Evolutionary conservation across 129 eudicot species (phyloP), one percentile per base, ranked within the genome.

Genomic region (Lactuca sativa): DNA sequence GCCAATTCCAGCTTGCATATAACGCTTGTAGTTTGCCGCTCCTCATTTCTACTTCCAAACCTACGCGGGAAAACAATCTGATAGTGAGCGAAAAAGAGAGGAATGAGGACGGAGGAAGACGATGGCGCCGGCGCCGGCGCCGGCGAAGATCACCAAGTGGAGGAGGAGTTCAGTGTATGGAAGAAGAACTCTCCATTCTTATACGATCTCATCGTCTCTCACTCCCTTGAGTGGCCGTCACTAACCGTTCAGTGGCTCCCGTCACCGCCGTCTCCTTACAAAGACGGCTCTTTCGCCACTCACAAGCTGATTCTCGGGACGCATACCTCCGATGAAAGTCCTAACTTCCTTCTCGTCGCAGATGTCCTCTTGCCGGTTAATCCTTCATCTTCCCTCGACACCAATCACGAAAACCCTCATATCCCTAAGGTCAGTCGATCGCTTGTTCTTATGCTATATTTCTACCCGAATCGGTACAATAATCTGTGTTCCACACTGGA

Each of bases 171-270:
- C 78, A 65, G 80, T 3, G 90, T 90, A 16, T 90, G 97, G 97
- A 90, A 84, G 78, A 87, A 90, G 84, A 90, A 90, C 74, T 87
- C 95, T 0, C 97, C 97, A 9, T 85, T 93, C 60, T 66, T 93
- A 44, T 93, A 90, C 83, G 95, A 90, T 56, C 84, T 93, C 16
- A 85, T 90, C 18, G 9, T 90, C 36, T 93, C 85, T 18, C 92
- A 87, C 83, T 74, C 95, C 0, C 95, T 93, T 2, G 97, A 87
- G 75, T 93, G 97, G 97, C 99, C 99, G 1, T 93, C 99, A 12
- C 97, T 93, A 79, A 93, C 99, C 74, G 99, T 93, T 37, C 97
- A 93, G 33, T 93, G 97, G 95, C 87, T 90, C 6, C 97, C 99
- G 6, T 81, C 84, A 8, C 53, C 74, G 10, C 90, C 97, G 0